These are phyloP conservation scores for Nicotiana rustica DNA, from an alignment of 305 asterid genomes.

Conservation along the genomic window DNA sequence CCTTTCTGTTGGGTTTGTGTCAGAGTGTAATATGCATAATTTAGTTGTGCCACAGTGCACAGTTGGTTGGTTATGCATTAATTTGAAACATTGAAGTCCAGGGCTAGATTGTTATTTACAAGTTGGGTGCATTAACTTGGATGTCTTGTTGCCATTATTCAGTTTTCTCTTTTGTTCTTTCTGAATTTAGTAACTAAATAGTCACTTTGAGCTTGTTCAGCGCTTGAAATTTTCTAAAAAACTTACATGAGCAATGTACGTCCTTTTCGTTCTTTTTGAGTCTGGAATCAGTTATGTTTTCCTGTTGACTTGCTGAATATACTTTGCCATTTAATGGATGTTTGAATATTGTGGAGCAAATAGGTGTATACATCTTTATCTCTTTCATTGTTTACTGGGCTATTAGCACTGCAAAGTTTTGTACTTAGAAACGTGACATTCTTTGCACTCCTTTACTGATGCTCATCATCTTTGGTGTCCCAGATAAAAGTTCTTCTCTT, in stretches of 20 bases:
- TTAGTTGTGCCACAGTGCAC: not conserved
- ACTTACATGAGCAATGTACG: not conserved
- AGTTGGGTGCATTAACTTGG: slow-evolving; percentile 28
- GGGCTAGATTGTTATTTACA: slow-evolving; percentile 1
- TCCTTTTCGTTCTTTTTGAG: not conserved
- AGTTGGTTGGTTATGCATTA: not conserved
- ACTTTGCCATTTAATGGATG: slow-evolving; percentile 21
- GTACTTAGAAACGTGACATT: not conserved
- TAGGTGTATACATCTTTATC: not conserved
- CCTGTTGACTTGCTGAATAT: slow-evolving; percentile 2
- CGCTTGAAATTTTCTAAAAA: not conserved
- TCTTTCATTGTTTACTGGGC: slow-evolving; percentile 26
- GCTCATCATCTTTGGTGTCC: slow-evolving; percentile 40
- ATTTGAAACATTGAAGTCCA: slow-evolving; percentile 16
- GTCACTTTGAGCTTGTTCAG: slow-evolving; percentile 21
- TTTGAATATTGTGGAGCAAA: slow-evolving; percentile 27
- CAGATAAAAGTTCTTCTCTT: slow-evolving; percentile 93
- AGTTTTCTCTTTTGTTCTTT: slow-evolving; percentile 28
- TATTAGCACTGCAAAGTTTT: slow-evolving; percentile 28
- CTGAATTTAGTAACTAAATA: slow-evolving; percentile 5
- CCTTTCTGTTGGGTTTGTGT: slow-evolving; percentile 8
- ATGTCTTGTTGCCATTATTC: not conserved
- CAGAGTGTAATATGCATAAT: slow-evolving; percentile 8
- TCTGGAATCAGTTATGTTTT: not conserved
- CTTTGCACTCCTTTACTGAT: slow-evolving; percentile 36